Evolutionary conservation across 352 stramenopile genomes (phyloP).

Genomic region (Pythium phragmiticola): DNA sequence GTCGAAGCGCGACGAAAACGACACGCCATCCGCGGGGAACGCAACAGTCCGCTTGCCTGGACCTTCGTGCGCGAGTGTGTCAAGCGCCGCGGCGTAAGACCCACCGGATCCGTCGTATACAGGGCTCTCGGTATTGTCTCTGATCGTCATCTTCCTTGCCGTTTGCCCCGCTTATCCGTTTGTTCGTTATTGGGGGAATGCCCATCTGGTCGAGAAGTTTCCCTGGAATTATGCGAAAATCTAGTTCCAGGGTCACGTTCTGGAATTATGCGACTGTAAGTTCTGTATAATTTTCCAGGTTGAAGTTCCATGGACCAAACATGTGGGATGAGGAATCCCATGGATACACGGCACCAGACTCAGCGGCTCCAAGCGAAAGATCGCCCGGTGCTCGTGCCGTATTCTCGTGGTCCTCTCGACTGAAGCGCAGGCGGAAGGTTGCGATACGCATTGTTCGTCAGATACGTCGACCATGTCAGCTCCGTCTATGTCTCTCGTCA

Average conservation of each 20-base stretch:
- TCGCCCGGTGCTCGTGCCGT: too few relatives aligned
- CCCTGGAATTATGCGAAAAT: neutral
- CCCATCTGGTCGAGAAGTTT: neutral
- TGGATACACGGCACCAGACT: too few relatives aligned
- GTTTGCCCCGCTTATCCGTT: neutral
- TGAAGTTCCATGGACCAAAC: too few relatives aligned
- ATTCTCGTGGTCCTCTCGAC: too few relatives aligned
- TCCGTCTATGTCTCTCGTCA: too few relatives aligned
- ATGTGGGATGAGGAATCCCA: too few relatives aligned
- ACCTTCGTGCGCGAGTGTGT: conserved; percentile 17
- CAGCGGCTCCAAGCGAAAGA: too few relatives aligned
- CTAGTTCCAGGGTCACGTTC: conserved; percentile 3
- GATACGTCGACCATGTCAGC: too few relatives aligned
- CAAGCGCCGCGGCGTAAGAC: neutral
- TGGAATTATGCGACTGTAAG: neutral
- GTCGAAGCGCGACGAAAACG: conserved; percentile 43
- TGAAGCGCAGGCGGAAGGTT: too few relatives aligned
- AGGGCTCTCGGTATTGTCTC: neutral
- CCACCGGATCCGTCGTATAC: neutral
- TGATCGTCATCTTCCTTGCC: neutral
- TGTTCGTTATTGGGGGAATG: neutral
- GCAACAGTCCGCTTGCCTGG: conserved; percentile 33
- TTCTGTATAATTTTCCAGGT: too few relatives aligned
- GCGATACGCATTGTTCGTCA: too few relatives aligned
- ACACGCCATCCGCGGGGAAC: conserved; percentile 34